Percentiles rank a stretch among this genome's conserved stretches.
phyloP scores from a whole-genome alignment of 2,329 filamentous ascomycete genomes.

The Diaporthe sp. region DNA sequence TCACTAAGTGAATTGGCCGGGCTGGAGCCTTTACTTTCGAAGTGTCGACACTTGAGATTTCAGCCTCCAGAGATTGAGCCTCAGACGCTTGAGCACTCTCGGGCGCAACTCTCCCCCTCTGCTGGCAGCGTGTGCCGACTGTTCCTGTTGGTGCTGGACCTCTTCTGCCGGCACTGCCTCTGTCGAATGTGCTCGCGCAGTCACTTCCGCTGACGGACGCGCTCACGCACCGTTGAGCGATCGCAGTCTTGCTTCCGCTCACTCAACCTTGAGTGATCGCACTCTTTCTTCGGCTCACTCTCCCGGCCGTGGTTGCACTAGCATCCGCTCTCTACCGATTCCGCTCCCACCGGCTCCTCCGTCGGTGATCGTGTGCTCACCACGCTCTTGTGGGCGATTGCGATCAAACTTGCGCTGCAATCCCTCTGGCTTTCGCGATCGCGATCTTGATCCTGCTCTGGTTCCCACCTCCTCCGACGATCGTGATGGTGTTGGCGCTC shows the following conservation, averaged over 20 bases:
- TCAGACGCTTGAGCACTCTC: background rate
- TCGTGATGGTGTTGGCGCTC: background rate
- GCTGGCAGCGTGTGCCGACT: conserved; percentile 12
- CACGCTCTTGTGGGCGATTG: too few relatives aligned
- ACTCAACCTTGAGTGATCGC: too few relatives aligned
- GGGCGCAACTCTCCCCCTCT: background rate
- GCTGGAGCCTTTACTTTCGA: background rate
- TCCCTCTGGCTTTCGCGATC: background rate
- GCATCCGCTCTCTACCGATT: background rate
- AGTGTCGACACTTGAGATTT: background rate
- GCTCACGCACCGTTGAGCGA: background rate
- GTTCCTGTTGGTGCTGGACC: background rate
- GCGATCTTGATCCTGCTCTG: background rate
- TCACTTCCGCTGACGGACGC: background rate
- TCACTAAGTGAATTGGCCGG: conserved; percentile 22
- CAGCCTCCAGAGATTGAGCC: background rate
- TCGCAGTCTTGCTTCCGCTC: background rate
- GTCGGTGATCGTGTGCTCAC: background rate
- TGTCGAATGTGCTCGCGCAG: too few relatives aligned
- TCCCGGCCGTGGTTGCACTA: background rate
- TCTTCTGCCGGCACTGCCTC: too few relatives aligned
- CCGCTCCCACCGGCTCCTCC: background rate
- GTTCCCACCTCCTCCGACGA: background rate
- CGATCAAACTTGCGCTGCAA: background rate
- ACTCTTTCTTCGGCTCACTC: background rate